Conservation (phyloP, 106 monocot genomes). For the Agapanthus africanus region DNA sequence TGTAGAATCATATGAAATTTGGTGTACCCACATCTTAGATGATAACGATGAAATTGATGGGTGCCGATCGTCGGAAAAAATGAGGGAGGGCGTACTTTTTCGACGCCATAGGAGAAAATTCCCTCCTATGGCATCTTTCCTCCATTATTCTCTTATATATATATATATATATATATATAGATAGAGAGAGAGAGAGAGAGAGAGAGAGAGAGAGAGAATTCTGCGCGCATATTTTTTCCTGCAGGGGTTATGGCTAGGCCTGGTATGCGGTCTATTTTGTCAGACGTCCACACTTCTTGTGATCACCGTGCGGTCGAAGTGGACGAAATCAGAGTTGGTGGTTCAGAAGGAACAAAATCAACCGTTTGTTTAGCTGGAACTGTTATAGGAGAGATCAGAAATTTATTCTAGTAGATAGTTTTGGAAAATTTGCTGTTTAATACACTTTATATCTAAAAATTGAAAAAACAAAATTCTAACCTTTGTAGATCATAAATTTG, state of each 20-base stretch:
- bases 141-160: too few species aligned
- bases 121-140: not conserved
- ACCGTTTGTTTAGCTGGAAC: too few species aligned
- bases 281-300: slow-evolving; percentile 49
- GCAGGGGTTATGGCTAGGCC: slow-evolving; percentile 77
- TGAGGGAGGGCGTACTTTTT: not conserved
- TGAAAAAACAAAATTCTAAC: too few species aligned
- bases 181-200: not conserved
- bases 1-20: too few species aligned
- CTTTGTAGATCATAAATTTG: too few species aligned
- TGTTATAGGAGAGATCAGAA: too few species aligned
- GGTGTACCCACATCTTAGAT: too few species aligned
- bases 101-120: too few species aligned
- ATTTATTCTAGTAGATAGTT: too few species aligned
- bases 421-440: too few species aligned
- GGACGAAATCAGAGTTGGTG: slow-evolving; percentile 23
- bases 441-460: too few species aligned
- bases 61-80: not conserved
- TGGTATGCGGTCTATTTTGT: slow-evolving; percentile 65
- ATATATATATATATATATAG: too few species aligned
- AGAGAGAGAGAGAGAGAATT: not conserved
- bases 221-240: not conserved
- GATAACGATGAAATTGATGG: not conserved
- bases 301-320: slow-evolving; percentile 53
- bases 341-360: slow-evolving; percentile 17